phyloP scores from a whole-genome alignment of 2,329 filamentous ascomycete species.

The Aspergillus sp. region DNA sequence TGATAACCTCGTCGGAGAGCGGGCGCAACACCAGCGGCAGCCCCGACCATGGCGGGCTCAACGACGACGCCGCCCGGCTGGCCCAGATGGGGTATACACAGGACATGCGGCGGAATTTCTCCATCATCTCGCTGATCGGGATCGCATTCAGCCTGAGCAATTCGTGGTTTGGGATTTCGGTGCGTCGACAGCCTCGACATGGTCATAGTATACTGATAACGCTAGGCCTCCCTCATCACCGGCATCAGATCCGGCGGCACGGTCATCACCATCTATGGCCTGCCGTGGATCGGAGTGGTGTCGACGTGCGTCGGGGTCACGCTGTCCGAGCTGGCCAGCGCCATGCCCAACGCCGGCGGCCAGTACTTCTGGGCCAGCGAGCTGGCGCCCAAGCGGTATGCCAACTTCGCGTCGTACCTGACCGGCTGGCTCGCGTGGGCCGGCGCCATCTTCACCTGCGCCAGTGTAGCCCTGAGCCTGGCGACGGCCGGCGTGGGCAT shows the following conservation, averaged over 20 bases:
- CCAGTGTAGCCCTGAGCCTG: constrained; percentile 43
- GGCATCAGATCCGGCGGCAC: constrained; percentile 44
- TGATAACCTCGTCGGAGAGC: no score
- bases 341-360: constrained; percentile 43
- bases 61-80: constrained; percentile 33
- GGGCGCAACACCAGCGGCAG: no score
- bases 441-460: constrained; percentile 45
- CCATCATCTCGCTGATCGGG: constrained; percentile 39
- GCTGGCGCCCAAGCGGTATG: constrained; percentile 36
- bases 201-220: no score
- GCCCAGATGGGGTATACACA: constrained; percentile 41
- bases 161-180: constrained; percentile 43
- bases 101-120: constrained; percentile 37
- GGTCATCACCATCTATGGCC: constrained; percentile 41
- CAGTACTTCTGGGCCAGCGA: constrained; percentile 45
- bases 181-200: not conserved
- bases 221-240: constrained; percentile 35
- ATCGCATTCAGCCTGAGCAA: constrained; percentile 44
- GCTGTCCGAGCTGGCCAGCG: constrained; percentile 39
- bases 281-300: constrained; percentile 37
- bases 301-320: constrained; percentile 38
- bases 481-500: constrained; percentile 43
- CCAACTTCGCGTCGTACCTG: constrained; percentile 38
- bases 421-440: constrained; percentile 46
- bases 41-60: constrained; percentile 2